Evolutionary conservation across 768 basidiomycete genomes (phyloP).

Genomic region (Leccinum obscurum): DNA sequence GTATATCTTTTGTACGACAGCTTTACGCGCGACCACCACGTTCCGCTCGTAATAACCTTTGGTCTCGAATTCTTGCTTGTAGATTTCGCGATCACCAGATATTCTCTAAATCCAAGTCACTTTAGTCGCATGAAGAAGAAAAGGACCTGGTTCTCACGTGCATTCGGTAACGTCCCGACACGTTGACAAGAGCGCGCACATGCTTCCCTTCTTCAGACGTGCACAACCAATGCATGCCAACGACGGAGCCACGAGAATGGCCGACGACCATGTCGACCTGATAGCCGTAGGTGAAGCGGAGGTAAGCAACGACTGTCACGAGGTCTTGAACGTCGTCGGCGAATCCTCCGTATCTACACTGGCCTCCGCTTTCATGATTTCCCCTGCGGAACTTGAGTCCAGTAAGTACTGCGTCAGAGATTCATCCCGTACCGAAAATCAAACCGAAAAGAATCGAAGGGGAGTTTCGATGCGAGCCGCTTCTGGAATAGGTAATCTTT

Average conservation of each 20-base stretch:
- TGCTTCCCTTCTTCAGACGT: constrained; percentile 55
- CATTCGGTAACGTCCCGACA: constrained; percentile 80
- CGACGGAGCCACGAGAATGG: constrained; percentile 78
- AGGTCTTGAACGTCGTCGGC: constrained; percentile 67
- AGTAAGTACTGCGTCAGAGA: constrained; percentile 4
- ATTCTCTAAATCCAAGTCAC: constrained; percentile 21
- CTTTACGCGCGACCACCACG: constrained; percentile 64
- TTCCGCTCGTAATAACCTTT: constrained; percentile 66
- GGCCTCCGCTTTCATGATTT: constrained; percentile 73
- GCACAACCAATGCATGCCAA: constrained; percentile 67
- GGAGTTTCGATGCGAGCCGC: constrained; percentile 60
- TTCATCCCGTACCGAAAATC: constrained; percentile 70
- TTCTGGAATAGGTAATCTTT: constrained; percentile 85
- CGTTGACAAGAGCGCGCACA: constrained; percentile 68
- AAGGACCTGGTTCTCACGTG: constrained; percentile 45
- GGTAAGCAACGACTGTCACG: constrained; percentile 59
- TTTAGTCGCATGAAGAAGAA: constrained; percentile 5
- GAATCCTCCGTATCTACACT: constrained; percentile 61
- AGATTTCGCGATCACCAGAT: constrained; percentile 32
- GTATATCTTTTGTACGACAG: constrained; percentile 50
- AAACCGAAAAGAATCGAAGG: constrained; percentile 81
- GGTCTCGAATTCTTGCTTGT: constrained; percentile 51
- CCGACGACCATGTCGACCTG: constrained; percentile 68
- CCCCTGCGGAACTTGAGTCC: constrained; percentile 46
- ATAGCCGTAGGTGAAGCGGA: constrained; percentile 63